Evolutionary conservation across 306 rosid species (phyloP).

Genomic region (Cucurbita argyrosperma): DNA sequence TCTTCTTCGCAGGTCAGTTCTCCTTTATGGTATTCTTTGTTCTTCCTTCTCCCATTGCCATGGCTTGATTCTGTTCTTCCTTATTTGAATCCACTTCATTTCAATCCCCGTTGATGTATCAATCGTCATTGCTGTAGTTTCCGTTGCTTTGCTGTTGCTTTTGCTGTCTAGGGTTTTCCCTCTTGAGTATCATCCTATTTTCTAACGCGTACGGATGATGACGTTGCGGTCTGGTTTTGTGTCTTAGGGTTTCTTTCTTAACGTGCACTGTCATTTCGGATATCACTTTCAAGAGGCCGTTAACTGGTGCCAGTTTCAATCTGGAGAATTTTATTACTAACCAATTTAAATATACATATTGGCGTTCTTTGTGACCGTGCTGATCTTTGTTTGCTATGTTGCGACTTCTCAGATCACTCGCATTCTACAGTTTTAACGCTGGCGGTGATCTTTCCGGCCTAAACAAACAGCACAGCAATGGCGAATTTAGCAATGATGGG

Average conservation of each 20-base stretch:
- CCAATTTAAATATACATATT: not conserved
- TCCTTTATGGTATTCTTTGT: not conserved
- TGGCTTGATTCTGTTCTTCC: not conserved
- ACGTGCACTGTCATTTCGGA: not conserved
- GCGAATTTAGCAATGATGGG: conserved; percentile 59
- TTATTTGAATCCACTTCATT: not conserved
- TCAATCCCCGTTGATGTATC: not conserved
- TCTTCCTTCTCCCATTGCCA: not conserved
- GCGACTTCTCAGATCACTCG: conserved; percentile 1
- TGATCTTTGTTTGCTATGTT: not conserved
- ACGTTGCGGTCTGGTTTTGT: not conserved
- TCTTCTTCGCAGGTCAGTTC: not conserved
- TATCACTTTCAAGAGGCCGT: not conserved
- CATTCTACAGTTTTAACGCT: not conserved
- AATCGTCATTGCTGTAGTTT: not conserved
- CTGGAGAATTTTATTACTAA: not conserved
- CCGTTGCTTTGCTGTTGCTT: not conserved
- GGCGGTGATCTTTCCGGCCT: not conserved
- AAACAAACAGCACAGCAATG: conserved; percentile 18
- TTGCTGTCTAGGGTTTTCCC: not conserved
- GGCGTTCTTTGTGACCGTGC: not conserved
- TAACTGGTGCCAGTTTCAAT: not conserved
- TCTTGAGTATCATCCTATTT: not conserved
- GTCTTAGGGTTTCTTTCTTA: not conserved
- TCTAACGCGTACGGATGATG: not conserved